phyloP scores from a whole-genome alignment of 2,329 filamentous ascomycete genomes.

The Dothideomycetes sp. region DNA sequence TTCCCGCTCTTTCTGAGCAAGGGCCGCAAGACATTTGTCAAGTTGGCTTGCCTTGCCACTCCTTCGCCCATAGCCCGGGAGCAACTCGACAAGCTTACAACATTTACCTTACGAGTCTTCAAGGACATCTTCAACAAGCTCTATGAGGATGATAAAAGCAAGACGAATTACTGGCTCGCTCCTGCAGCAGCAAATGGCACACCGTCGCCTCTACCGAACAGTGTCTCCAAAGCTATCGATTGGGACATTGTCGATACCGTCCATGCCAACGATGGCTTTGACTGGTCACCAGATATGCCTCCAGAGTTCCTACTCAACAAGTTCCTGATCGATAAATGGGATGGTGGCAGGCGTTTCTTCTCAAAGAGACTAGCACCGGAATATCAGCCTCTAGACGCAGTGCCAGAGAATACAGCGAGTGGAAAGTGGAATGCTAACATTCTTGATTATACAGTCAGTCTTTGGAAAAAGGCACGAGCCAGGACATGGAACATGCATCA shows the following conservation, averaged over 20 bases:
- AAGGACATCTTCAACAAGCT: conserved; percentile 81
- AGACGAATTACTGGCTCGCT: conserved; percentile 75
- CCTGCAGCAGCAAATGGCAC: conserved; percentile 32
- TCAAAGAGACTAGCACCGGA: conserved; percentile 34
- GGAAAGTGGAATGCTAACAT: conserved; percentile 44
- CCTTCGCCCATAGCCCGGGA: conserved; percentile 34
- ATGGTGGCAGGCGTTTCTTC: conserved; percentile 49
- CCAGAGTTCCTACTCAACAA: conserved; percentile 32
- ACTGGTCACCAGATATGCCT: conserved; percentile 33
- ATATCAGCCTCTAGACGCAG: conserved; percentile 52
- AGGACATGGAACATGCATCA: conserved; percentile 54
- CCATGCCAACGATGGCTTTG: conserved; percentile 25
- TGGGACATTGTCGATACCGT: conserved; percentile 46
- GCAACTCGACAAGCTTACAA: conserved; percentile 46
- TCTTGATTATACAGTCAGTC: conserved; percentile 71
- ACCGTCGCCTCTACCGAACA: background rate
- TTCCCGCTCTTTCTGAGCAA: conserved; percentile 66
- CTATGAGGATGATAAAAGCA: conserved; percentile 52
- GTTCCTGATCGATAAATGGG: conserved; percentile 46
- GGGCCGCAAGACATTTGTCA: conserved; percentile 47
- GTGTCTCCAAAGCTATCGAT: conserved; percentile 36
- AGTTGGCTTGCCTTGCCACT: conserved; percentile 30
- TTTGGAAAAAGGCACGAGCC: conserved; percentile 52
- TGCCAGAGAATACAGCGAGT: conserved; percentile 45
- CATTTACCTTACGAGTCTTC: conserved; percentile 68